Evolutionary conservation across 179 eudicot genomes (phyloP).

Genomic region (Beta macrorhiza): DNA sequence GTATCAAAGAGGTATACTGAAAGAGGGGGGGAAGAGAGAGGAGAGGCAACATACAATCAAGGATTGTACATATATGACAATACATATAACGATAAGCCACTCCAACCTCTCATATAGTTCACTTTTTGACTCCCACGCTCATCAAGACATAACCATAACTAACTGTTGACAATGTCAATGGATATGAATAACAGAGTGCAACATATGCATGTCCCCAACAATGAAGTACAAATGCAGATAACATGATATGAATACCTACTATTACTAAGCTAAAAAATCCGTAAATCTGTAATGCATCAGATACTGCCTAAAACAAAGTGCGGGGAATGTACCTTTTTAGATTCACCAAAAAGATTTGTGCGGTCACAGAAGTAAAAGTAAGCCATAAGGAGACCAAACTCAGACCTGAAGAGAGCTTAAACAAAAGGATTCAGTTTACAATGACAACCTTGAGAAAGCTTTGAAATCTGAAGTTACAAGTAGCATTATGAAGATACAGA

Average conservation of each 20-base stretch:
- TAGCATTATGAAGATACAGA: slow-evolving; percentile 3
- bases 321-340: slow-evolving; percentile 39
- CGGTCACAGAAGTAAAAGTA: slow-evolving; percentile 49
- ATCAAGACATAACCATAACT: background rate
- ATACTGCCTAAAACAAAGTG: slow-evolving; percentile 13
- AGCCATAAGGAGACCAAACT: slow-evolving; percentile 37
- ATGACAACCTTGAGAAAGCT: slow-evolving; percentile 1
- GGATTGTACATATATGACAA: background rate
- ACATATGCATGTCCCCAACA: slow-evolving; percentile 1
- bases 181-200: background rate
- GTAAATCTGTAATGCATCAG: background rate
- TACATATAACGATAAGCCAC: background rate
- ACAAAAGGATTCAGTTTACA: slow-evolving; percentile 1
- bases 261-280: background rate
- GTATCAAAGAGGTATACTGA: background rate
- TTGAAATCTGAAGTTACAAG: background rate
- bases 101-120: background rate
- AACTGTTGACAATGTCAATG: background rate
- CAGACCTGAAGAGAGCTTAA: slow-evolving; percentile 34
- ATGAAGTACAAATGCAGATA: slow-evolving; percentile 4
- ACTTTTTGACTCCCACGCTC: background rate
- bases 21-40: background rate
- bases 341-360: slow-evolving; percentile 41
- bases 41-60: background rate
- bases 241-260: background rate